Evolutionary conservation across 2,329 filamentous ascomycete genomes (phyloP).

Genomic region (Fusarium denticulatum): DNA sequence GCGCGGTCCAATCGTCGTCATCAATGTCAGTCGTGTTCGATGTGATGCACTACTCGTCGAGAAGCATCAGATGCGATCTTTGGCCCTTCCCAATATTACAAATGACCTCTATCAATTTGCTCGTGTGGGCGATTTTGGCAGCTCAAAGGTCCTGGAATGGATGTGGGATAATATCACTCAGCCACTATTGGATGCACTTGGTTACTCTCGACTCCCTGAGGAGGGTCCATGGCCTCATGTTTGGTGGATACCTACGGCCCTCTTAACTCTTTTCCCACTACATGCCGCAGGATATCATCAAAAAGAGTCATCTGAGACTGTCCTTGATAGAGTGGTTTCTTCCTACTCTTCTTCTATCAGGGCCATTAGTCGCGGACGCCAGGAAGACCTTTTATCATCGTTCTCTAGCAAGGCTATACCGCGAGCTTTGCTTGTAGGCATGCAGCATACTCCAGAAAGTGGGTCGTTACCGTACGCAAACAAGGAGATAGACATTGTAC

Average conservation of each 20-base stretch:
- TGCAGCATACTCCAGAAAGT: background rate
- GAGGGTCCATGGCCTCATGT: background rate
- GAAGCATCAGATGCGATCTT: background rate
- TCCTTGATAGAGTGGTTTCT: background rate
- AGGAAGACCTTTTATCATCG: background rate
- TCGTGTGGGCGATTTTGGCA: background rate
- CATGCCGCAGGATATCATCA: background rate
- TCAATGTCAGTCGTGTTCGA: background rate
- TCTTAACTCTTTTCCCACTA: background rate
- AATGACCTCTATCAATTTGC: background rate
- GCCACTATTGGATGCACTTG: background rate
- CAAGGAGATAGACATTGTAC: background rate
- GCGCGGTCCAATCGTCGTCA: background rate
- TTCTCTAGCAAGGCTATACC: accelerated
- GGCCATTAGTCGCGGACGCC: background rate
- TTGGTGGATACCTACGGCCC: accelerated
- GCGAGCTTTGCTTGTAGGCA: background rate
- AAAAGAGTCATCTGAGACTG: background rate
- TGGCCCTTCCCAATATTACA: background rate
- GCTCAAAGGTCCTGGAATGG: background rate
- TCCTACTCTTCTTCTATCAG: background rate
- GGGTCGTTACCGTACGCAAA: accelerated
- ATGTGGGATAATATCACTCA: background rate
- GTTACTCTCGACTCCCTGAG: accelerated
- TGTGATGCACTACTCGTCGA: background rate